Percentiles rank a stretch among this genome's conserved stretches.
These are phyloP conservation scores for Bidens hawaiensis DNA, from an alignment of 140 eudicot genomes.

Conservation along the genomic window DNA sequence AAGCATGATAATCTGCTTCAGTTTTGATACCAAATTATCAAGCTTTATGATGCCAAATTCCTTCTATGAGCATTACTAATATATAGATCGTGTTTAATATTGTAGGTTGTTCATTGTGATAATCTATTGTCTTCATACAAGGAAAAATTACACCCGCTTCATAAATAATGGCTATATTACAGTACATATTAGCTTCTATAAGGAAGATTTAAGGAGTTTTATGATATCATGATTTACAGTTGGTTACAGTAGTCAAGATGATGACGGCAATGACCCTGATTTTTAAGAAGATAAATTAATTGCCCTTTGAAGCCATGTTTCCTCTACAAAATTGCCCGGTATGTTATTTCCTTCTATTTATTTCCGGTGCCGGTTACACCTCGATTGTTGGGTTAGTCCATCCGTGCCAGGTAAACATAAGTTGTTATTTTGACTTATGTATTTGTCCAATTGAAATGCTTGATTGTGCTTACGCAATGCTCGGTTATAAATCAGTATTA, in stretches of 20 bases:
- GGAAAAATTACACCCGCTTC: slow-evolving; percentile 50
- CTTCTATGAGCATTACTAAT: background rate
- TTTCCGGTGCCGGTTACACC: no score
- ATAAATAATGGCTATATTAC: background rate
- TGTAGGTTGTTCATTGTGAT: slow-evolving; percentile 54
- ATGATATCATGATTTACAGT: slow-evolving; percentile 37
- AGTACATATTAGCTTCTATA: background rate
- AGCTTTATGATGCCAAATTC: background rate
- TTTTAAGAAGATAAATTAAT: no score
- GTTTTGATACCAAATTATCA: background rate
- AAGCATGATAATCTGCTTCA: background rate
- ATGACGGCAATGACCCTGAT: no score
- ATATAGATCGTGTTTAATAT: background rate
- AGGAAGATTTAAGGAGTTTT: background rate
- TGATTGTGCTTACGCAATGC: no score
- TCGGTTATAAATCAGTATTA: no score
- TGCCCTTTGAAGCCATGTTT: no score
- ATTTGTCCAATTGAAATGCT: no score
- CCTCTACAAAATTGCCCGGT: no score
- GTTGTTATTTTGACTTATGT: no score
- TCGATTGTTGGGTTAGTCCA: no score
- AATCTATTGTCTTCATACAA: slow-evolving; percentile 70
- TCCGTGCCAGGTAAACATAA: no score
- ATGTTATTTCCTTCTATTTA: no score
- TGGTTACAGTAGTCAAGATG: slow-evolving; percentile 54